phyloP scores from a whole-genome alignment of 2,329 filamentous ascomycete species.

The Aspergillus aculeatus region DNA sequence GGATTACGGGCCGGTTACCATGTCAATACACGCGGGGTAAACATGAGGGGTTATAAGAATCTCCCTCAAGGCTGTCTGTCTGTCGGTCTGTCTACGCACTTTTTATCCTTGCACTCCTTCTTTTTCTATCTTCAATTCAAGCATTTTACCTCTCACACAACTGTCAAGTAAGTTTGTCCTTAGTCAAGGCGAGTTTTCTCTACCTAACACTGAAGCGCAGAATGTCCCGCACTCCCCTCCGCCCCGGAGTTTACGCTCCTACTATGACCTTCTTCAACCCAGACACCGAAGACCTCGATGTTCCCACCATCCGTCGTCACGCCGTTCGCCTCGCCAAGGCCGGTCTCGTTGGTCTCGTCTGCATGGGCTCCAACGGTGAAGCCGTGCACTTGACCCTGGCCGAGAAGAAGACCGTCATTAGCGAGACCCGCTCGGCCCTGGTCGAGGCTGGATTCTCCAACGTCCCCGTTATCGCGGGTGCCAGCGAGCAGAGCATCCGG shows the following conservation, averaged over 20 bases:
- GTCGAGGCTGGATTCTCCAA: slow-evolving; percentile 74
- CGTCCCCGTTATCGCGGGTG: slow-evolving; percentile 79
- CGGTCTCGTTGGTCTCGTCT: slow-evolving; percentile 77
- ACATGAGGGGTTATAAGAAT: slow-evolving; percentile 9
- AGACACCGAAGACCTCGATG: slow-evolving; percentile 79
- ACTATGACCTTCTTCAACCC: slow-evolving; percentile 89
- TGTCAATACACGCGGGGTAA: slow-evolving; percentile 5
- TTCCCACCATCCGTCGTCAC: slow-evolving; percentile 75
- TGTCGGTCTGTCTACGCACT: not conserved
- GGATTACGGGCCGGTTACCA: slow-evolving; percentile 1
- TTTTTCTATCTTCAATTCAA: not conserved
- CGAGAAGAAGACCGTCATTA: slow-evolving; percentile 73
- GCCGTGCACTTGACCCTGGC: slow-evolving; percentile 77
- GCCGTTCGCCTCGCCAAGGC: slow-evolving; percentile 73
- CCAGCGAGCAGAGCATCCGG: slow-evolving; percentile 76
- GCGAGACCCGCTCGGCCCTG: slow-evolving; percentile 75
- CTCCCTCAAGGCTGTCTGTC: not conserved
- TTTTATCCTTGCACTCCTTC: no score
- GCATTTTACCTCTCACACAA: not conserved
- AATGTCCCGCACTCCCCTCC: slow-evolving; percentile 58
- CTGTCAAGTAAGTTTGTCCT: not conserved
- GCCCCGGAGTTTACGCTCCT: slow-evolving; percentile 81
- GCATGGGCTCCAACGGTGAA: slow-evolving; percentile 89
- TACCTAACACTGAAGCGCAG: slow-evolving; percentile 10
- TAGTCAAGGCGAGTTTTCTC: not conserved